Conservation (phyloP, 345 rosid species). For the Lumnitzera littorea region DNA sequence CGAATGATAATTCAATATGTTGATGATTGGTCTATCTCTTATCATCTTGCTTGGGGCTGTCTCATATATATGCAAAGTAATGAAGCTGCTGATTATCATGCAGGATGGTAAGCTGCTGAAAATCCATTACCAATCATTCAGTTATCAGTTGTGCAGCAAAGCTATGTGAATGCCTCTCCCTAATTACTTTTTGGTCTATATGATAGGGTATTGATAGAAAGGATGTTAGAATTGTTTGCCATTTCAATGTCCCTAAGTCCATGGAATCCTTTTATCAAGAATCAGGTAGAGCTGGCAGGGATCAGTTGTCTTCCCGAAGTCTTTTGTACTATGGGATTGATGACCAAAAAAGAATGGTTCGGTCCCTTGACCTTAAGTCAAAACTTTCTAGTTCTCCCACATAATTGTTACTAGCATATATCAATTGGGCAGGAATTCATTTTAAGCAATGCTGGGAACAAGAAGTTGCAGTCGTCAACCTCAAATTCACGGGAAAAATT, state of each 20-base stretch:
- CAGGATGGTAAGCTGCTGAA: conserved; percentile 78
- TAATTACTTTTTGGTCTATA: conserved; percentile 13
- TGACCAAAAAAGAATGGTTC: conserved; percentile 83
- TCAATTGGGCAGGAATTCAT: conserved; percentile 62
- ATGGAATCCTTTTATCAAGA: conserved; percentile 99
- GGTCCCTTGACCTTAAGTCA: conserved; percentile 7
- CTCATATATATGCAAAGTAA: conserved; percentile 20
- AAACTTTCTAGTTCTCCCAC: not conserved
- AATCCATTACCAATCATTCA: not conserved
- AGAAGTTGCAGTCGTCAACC: conserved; percentile 34
- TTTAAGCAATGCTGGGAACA: conserved; percentile 53
- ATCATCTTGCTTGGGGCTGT: conserved; percentile 46
- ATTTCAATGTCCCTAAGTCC: conserved; percentile 85
- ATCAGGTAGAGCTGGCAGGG: conserved; percentile 98
- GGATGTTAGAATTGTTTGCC: conserved; percentile 93
- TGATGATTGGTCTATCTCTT: conserved; percentile 26
- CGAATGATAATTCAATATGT: conserved; percentile 6
- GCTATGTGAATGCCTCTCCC: not conserved
- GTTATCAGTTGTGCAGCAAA: conserved; percentile 6
- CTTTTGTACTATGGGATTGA: conserved; percentile 86
- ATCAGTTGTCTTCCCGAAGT: conserved; percentile 79
- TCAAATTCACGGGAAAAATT: conserved; percentile 33
- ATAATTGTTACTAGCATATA: conserved; percentile 14
- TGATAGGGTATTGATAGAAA: conserved; percentile 89
- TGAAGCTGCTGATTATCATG: conserved; percentile 30